Conservation (phyloP, 2,329 filamentous ascomycete species). For the Tolypocladium ophioglossoides region DNA sequence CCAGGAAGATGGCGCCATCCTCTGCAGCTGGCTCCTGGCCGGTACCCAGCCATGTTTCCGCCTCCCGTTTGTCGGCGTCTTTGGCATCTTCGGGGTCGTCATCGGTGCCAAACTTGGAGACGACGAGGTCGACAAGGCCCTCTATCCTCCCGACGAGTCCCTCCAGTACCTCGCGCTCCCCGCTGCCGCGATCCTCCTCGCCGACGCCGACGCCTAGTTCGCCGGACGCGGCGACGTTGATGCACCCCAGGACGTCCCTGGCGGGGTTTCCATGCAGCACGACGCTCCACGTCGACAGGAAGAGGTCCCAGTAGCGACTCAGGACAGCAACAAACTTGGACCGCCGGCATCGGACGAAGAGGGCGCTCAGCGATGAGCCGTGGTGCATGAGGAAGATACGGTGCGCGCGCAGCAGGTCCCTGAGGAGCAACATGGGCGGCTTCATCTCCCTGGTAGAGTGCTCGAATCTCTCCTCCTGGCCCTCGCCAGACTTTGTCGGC, state of each 20-base stretch:
- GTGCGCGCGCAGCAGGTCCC: constrained; percentile 76
- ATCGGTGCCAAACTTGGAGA: constrained; percentile 68
- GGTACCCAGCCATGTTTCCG: constrained; percentile 58
- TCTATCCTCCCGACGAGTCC: constrained; percentile 72
- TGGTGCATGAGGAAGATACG: constrained; percentile 82
- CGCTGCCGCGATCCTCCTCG: constrained; percentile 89
- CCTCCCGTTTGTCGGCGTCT: constrained; percentile 8
- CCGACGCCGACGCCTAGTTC: constrained; percentile 91
- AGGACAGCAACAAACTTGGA: constrained; percentile 62
- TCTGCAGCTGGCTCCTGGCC: constrained; percentile 57
- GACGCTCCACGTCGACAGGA: constrained; percentile 70
- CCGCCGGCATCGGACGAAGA: constrained; percentile 55
- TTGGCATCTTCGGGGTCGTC: constrained; percentile 17
- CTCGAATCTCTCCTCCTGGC: constrained; percentile 44
- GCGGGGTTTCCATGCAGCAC: constrained; percentile 83
- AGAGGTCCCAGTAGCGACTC: constrained; percentile 70
- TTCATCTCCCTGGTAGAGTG: constrained; percentile 89
- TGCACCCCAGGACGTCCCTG: constrained; percentile 65
- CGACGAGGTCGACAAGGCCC: constrained; percentile 78
- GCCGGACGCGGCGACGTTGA: constrained; percentile 82
- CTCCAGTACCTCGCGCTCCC: constrained; percentile 86
- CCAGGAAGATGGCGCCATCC: constrained; percentile 82
- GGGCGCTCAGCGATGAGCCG: constrained; percentile 57
- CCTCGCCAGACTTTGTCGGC: constrained; percentile 27
- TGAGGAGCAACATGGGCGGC: constrained; percentile 63